These are phyloP conservation scores for Arthrocladium fulminans DNA, from an alignment of 2,329 filamentous ascomycete genomes.

Conservation along the genomic window DNA sequence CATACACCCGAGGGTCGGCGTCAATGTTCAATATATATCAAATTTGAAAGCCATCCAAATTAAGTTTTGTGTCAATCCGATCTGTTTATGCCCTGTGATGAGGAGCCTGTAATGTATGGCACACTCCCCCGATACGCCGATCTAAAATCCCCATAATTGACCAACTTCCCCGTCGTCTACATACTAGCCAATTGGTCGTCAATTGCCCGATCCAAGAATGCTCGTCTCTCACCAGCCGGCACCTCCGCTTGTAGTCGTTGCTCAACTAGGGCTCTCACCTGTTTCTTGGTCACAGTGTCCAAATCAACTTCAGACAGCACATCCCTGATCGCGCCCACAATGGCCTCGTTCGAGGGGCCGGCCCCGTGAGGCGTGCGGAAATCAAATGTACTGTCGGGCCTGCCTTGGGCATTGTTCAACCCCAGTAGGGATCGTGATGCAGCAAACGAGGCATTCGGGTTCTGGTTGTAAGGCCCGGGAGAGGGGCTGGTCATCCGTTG, in stretches of 20 bases:
- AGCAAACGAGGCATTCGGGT: constrained; percentile 27
- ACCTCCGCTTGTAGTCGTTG: constrained; percentile 87
- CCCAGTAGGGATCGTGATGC: constrained; percentile 36
- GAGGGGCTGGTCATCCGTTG: constrained; percentile 19
- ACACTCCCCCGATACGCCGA: not conserved
- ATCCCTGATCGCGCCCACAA: constrained; percentile 73
- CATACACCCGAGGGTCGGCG: too few relatives aligned
- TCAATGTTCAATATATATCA: too few relatives aligned
- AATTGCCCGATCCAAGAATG: constrained; percentile 87
- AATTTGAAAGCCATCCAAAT: too few relatives aligned
- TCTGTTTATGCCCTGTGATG: too few relatives aligned
- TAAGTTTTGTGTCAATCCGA: too few relatives aligned
- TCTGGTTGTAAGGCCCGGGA: constrained; percentile 35
- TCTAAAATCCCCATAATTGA: not conserved
- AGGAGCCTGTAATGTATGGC: too few relatives aligned
- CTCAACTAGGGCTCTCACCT: constrained; percentile 82
- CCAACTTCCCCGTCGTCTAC: constrained; percentile 41
- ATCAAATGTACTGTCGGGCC: constrained; percentile 48
- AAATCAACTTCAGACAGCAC: constrained; percentile 84
- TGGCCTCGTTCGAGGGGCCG: constrained; percentile 69
- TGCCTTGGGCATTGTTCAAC: constrained; percentile 34
- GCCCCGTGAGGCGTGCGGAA: constrained; percentile 46
- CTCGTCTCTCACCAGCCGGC: constrained; percentile 64
- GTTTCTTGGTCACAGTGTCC: constrained; percentile 97
- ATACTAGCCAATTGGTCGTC: constrained; percentile 89